Evolutionary conservation across 2,329 filamentous ascomycete species (phyloP).

Genomic region (Phyllosticta citriasiana): DNA sequence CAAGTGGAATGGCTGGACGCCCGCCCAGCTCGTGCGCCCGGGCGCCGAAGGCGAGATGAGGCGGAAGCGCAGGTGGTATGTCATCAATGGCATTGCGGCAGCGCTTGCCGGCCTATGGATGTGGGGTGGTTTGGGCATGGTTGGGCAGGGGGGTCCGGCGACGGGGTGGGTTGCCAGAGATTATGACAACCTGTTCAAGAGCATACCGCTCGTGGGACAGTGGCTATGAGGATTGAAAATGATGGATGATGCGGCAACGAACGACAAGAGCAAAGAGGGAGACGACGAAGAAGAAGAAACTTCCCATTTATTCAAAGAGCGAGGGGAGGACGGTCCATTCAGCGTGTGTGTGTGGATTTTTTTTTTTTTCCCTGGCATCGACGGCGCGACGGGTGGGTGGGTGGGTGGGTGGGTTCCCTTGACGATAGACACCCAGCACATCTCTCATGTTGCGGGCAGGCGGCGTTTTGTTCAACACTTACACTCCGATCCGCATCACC

Average conservation of each 20-base stretch:
- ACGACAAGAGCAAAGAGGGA: background rate
- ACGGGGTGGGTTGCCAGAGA: constrained; percentile 70
- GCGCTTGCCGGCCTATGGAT: constrained; percentile 62
- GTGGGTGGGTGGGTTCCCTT: too few relatives aligned
- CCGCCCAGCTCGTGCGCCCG: constrained; percentile 42
- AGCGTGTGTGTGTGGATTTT: too few relatives aligned
- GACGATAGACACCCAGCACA: too few relatives aligned
- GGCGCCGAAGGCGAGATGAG: constrained; percentile 40
- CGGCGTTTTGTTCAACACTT: too few relatives aligned
- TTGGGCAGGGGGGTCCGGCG: constrained; percentile 60
- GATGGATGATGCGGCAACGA: background rate
- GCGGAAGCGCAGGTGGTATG: constrained; percentile 58
- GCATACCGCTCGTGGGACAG: constrained; percentile 46
- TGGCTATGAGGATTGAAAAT: constrained; percentile 33
- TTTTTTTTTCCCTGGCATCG: too few relatives aligned
- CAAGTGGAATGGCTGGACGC: constrained; percentile 64
- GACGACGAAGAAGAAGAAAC: background rate
- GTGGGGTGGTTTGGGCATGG: constrained; percentile 66
- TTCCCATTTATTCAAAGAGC: background rate
- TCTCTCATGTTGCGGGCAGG: too few relatives aligned
- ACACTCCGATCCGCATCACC: too few relatives aligned
- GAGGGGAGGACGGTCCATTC: too few relatives aligned
- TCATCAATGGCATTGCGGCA: constrained; percentile 55
- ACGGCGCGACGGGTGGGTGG: too few relatives aligned
- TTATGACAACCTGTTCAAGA: constrained; percentile 65